phyloP scores from a whole-genome alignment of 2,329 filamentous ascomycete species.

The Zymoseptoria tritici region DNA sequence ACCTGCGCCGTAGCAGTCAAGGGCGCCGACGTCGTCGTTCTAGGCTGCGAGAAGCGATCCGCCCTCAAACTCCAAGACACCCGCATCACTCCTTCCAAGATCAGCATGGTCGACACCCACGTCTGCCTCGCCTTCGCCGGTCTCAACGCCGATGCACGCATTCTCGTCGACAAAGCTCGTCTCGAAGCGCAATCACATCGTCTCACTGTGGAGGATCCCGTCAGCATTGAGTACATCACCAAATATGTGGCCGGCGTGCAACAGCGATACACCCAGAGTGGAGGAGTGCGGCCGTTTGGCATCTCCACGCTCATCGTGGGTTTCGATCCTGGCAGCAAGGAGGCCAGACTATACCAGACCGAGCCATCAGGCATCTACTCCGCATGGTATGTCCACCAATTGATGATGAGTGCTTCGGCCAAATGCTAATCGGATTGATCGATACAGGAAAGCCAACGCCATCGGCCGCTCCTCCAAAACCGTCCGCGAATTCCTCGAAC shows the following conservation, averaged over 20 bases:
- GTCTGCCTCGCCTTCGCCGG: slow-evolving; percentile 96
- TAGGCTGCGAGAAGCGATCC: slow-evolving; percentile 97
- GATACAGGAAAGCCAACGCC: slow-evolving; percentile 88
- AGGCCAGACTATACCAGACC: slow-evolving; percentile 89
- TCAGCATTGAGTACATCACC: slow-evolving; percentile 98
- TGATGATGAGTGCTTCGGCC: too few relatives aligned
- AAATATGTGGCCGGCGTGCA: slow-evolving; percentile 98
- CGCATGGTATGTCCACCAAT: slow-evolving; percentile 63
- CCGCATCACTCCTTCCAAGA: slow-evolving; percentile 97
- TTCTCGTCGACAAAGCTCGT: slow-evolving; percentile 95
- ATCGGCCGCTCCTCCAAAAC: slow-evolving; percentile 99
- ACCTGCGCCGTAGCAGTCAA: slow-evolving; percentile 98
- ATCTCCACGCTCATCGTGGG: slow-evolving; percentile 97
- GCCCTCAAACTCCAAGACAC: slow-evolving; percentile 99
- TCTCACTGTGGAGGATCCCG: slow-evolving; percentile 92
- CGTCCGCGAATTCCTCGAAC: slow-evolving; percentile 94
- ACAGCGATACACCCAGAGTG: slow-evolving; percentile 97
- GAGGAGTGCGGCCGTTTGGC: slow-evolving; percentile 96
- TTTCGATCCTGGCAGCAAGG: slow-evolving; percentile 90
- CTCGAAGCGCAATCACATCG: slow-evolving; percentile 96
- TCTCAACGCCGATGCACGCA: slow-evolving; percentile 94
- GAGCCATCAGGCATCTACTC: slow-evolving; percentile 99
- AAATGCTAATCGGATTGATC: neutral
- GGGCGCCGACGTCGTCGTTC: slow-evolving; percentile 84
- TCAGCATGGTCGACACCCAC: slow-evolving; percentile 90